Evolutionary conservation across 768 basidiomycete species (phyloP).

Genomic region (Boletellus ananiceps): DNA sequence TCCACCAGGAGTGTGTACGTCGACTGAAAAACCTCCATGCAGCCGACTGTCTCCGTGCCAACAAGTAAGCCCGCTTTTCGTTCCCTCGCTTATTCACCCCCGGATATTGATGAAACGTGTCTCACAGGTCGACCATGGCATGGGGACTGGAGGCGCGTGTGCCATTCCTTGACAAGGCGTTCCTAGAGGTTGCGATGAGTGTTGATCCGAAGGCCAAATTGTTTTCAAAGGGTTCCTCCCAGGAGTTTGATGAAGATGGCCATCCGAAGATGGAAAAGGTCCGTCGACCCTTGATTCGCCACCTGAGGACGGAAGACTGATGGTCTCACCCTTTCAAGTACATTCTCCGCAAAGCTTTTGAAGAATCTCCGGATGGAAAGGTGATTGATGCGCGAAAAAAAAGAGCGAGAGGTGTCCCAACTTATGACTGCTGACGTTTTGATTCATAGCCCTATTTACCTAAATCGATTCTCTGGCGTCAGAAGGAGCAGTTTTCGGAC

Average conservation of each 20-base stretch:
- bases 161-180: conserved; percentile 95
- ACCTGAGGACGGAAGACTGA: conserved; percentile 9
- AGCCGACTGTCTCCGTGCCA: conserved; percentile 93
- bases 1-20: conserved; percentile 93
- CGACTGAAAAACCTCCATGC: conserved; percentile 98
- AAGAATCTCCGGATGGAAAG: conserved; percentile 76
- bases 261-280: conserved; percentile 96
- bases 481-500: conserved; percentile 99
- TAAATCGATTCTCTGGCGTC: conserved; percentile 91
- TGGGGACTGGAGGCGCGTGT: conserved; percentile 99
- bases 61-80: conserved; percentile 63
- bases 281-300: conserved; percentile 4
- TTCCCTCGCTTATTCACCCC: background rate
- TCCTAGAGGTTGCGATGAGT: conserved; percentile 92
- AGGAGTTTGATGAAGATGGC: conserved; percentile 80
- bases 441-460: conserved; percentile 79
- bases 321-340: conserved; percentile 47
- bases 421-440: background rate
- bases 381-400: conserved; percentile 27
- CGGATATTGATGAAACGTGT: conserved; percentile 3
- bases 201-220: conserved; percentile 82
- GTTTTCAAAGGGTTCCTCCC: conserved; percentile 76
- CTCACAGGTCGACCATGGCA: conserved; percentile 89
- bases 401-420: background rate
- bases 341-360: conserved; percentile 94